Conservation (phyloP, 768 basidiomycete genomes). For the Pholiota conissans region DNA sequence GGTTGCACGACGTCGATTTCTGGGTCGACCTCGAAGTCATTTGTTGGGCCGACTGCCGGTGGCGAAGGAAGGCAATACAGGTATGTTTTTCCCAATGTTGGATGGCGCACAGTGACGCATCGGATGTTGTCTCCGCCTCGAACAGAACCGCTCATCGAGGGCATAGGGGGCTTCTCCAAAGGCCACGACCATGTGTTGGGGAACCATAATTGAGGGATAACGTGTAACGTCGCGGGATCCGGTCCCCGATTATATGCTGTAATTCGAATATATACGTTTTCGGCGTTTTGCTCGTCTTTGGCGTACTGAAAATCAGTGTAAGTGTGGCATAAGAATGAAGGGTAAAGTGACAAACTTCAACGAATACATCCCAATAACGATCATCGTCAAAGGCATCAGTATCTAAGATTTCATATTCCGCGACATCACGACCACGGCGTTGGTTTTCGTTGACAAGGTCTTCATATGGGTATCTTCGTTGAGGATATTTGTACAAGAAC, state of each 20-base stretch:
- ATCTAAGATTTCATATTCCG: slow-evolving; percentile 93
- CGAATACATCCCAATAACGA: slow-evolving; percentile 97
- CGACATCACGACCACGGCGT: slow-evolving; percentile 78
- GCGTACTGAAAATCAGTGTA: slow-evolving; percentile 66
- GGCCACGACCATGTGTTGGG: slow-evolving; percentile 99
- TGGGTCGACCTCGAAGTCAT: slow-evolving; percentile 60
- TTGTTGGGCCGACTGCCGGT: slow-evolving; percentile 78
- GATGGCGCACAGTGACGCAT: slow-evolving; percentile 72
- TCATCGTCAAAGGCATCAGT: slow-evolving; percentile 90
- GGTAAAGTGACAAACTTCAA: slow-evolving; percentile 65
- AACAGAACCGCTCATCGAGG: slow-evolving; percentile 55
- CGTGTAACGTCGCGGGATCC: slow-evolving; percentile 89
- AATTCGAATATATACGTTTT: slow-evolving; percentile 89
- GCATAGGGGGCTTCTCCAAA: slow-evolving; percentile 62
- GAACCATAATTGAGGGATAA: slow-evolving; percentile 96
- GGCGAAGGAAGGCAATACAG: slow-evolving; percentile 92
- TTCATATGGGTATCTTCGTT: slow-evolving; percentile 90
- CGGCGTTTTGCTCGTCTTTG: slow-evolving; percentile 90
- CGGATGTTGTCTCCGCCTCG: slow-evolving; percentile 50
- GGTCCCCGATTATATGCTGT: slow-evolving; percentile 97
- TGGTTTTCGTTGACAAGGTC: slow-evolving; percentile 85
- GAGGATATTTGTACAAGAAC: slow-evolving; percentile 98
- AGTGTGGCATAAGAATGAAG: neutral
- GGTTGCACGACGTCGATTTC: slow-evolving; percentile 75
- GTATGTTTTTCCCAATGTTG: slow-evolving; percentile 71